These are phyloP conservation scores for Pseudevernia furfuracea DNA, from an alignment of 495 filamentous ascomycete species.

Conservation along the genomic window DNA sequence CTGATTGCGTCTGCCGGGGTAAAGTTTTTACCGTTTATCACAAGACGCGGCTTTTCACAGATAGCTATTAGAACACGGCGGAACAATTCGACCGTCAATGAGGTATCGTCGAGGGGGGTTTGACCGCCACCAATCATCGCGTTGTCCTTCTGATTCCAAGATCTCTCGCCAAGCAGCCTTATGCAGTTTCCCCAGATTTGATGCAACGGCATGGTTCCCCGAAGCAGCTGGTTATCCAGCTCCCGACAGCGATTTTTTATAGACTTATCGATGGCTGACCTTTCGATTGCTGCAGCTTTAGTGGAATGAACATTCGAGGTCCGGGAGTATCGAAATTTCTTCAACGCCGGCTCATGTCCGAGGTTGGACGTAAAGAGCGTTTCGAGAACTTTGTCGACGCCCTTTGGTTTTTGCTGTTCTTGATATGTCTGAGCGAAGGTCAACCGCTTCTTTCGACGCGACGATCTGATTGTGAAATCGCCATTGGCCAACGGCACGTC, in stretches of 20 bases:
- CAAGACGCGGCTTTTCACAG: slow-evolving; percentile 10
- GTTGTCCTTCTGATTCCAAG: background rate
- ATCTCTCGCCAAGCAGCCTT: slow-evolving; percentile 5
- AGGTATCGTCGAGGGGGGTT: background rate
- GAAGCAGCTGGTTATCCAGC: slow-evolving; percentile 3
- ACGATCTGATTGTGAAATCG: background rate
- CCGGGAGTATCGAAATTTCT: slow-evolving; percentile 2
- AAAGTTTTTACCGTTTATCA: background rate
- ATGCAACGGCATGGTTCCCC: slow-evolving; percentile 1
- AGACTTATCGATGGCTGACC: background rate
- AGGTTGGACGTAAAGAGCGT: slow-evolving; percentile 17
- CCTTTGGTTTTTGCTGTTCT: slow-evolving; percentile 12
- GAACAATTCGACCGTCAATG: background rate
- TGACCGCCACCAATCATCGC: too few relatives aligned
- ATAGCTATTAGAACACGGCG: slow-evolving; percentile 14
- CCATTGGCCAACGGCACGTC: background rate
- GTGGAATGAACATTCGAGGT: background rate
- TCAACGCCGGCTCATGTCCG: background rate
- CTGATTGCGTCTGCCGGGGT: slow-evolving; percentile 16
- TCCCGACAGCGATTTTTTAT: background rate
- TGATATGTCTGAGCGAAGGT: slow-evolving; percentile 7
- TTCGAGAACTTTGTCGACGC: slow-evolving; percentile 15
- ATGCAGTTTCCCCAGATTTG: slow-evolving; percentile 14
- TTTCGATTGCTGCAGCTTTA: background rate
- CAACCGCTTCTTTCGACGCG: slow-evolving; percentile 6